Conservation (phyloP, 768 basidiomycete genomes). For the Hericium coralloides region DNA sequence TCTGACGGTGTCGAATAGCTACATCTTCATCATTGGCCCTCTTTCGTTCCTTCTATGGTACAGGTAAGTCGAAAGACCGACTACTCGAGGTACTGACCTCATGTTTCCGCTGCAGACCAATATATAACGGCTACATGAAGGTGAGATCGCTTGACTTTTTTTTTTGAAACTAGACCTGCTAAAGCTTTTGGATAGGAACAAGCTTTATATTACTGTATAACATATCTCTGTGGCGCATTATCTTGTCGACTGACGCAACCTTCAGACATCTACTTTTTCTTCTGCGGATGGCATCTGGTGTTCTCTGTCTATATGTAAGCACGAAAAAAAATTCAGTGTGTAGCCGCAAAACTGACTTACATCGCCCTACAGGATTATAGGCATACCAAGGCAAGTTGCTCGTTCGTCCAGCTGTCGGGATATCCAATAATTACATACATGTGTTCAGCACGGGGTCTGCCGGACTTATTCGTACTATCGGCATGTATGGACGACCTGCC, state of each 20-base stretch:
- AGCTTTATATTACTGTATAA: constrained; percentile 86
- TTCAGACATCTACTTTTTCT: constrained; percentile 92
- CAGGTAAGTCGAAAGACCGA: constrained; percentile 41
- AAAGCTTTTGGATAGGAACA: constrained; percentile 56
- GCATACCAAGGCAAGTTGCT: constrained; percentile 65
- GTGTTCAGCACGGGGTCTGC: constrained; percentile 80
- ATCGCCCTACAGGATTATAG: constrained; percentile 62
- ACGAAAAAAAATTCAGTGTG: too few species aligned
- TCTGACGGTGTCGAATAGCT: constrained; percentile 36
- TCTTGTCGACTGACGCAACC: constrained; percentile 18
- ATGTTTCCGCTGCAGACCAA: constrained; percentile 45
- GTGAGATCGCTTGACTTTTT: constrained; percentile 30
- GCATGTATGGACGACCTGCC: constrained; percentile 60
- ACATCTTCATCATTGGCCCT: constrained; percentile 67
- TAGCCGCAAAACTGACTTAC: too few species aligned
- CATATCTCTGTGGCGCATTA: constrained; percentile 7
- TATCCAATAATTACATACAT: background rate
- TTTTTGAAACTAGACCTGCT: too few species aligned
- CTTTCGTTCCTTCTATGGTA: constrained; percentile 94
- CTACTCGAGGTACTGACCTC: too few species aligned
- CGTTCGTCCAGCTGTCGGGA: background rate
- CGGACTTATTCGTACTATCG: constrained; percentile 88
- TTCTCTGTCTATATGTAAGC: constrained; percentile 88
- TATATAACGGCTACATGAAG: constrained; percentile 98
- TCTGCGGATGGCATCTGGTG: constrained; percentile 88